Evolutionary conservation across 2,329 filamentous ascomycete species (phyloP), one percentile per base, ranked within the genome.

Genomic region (Arthrocladium fulminans): DNA sequence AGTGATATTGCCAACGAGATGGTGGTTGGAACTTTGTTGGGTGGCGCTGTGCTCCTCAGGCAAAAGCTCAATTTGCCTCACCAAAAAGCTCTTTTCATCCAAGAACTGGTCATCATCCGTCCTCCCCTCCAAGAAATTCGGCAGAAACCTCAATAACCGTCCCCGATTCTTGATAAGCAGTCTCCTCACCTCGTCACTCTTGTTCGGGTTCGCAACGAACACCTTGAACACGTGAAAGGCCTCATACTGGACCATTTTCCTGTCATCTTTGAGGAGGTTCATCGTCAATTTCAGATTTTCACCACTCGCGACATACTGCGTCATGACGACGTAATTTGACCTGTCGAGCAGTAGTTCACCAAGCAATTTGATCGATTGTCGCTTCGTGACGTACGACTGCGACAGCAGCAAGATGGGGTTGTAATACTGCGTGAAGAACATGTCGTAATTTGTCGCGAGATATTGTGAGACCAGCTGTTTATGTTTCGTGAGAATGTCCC

Each of bases 211-310:
- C 51, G 92, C 92, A 47, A 97, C 92, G 67, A 98, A 98, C 54
- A 98, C 90, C 74, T 98, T 98, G 77, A 98, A 98, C 35, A 98
- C 90, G 65, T 98, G 92, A 66, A 98, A 98, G 6, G 89, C 92
- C 66, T 98, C 92, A 65, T 98, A 98, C 68, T 97, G 92, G 53
- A 98, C 92, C 89, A 98, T 98, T 67, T 94, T 92, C 58, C 90
- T 81, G 66, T 97, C 90, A 65, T 97, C 92, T 57, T 88, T 83
- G 52, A 98, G 73, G 51, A 98, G 75, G 66, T 94, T 97, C 92
- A 98, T 98, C 71, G 89, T 92, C 55, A 97, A 85, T 71, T 98
- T 98, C 59, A 98, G 77, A 63, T 98, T 89, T 64, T 97, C 90
- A 51, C 89, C 89, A 42, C 85, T 83, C 65, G 95, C 89, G 50